Evolutionary conservation across 2,329 filamentous ascomycete genomes (phyloP), one percentile per base, ranked within the genome.

Genomic region (Monosporascus sp.): DNA sequence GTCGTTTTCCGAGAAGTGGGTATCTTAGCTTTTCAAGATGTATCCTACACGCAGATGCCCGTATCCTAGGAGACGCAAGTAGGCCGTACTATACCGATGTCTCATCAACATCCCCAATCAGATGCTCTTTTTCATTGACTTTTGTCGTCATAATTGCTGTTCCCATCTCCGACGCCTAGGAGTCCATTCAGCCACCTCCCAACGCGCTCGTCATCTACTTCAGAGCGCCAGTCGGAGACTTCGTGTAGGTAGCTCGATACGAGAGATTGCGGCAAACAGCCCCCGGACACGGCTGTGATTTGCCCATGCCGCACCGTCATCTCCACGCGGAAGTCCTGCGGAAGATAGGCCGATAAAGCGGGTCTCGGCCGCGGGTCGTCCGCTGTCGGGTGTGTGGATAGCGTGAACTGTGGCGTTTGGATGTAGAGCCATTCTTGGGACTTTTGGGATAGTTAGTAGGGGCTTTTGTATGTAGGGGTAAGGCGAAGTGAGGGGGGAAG

Each of bases 371-470:
- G 72, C 52, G 81, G 74, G 70, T 88, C 77, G 43, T 83, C 74
- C 57, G 83, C 74, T 57, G 78, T 79, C 38, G 86, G 71, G 67
- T 80, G 73, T 3, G 80, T 85, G 3, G 82, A 83, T 60, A 93
- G 85, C 7, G 80, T 83, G 68, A 96, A 97, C 52, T 86, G 86
- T 1, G 92, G 92, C 2, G 92, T 96, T 72, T 96, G 91, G 2
- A 82, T 82, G 70, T 87, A 96, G 54, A 87, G 87, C 90, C 91
- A 97, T 11, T 85, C 81, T 3, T 73, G 70, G 0, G 85, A 86
- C 78, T 85, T 59, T 38, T 48, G 6, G 24, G 9, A 27, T 22
- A 20, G 49, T 57, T 36, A 35, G 31, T 25, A 11, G 46, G 20
- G 27, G 2, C 36, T 17, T 48, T 18, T 9, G 6, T 47, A 22